Evolutionary conservation across 176 grass and related monocot genomes (phyloP), one percentile per base, ranked within the genome.

Genomic region (Oryza brachyantha): DNA sequence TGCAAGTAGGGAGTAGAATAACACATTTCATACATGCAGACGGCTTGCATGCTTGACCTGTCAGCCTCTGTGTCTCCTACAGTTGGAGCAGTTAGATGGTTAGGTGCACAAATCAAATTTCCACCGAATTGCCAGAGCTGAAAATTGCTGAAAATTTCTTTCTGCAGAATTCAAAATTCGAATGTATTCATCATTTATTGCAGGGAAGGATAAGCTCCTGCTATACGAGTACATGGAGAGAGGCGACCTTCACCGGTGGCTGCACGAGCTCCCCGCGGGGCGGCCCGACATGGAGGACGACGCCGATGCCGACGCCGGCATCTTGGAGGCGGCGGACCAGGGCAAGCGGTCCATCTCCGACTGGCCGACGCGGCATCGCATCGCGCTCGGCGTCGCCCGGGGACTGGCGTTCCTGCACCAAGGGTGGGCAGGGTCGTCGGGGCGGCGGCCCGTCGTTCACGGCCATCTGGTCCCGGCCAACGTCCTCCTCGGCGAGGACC

Each of bases 201-300:
- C 41, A 97, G 95, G 94, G 17, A 88, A 74, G 31, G 87, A 99
- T 71, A 95, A 91, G 86, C 86, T 99, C 42, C 58, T 94, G 1
- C 71, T 99, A 14, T 99, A 95, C 74, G 92, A 99, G 81, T 99
- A 99, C 79, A 93, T 99, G 90, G 90, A 99, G 83, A 95, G 84
- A 37, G 96, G 92, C 52, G 96, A 99, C 38, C 90, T 99, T 12
- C 96, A 99, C 66, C 86, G 86, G 46, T 99, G 96, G 96, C 90
- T 99, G 22, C 96, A 99, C 63, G 96, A 99, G 84, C 86, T 99
- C 29, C 96, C 96, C 0, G 81, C 83, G 0, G 92, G 92, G 17
- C 61, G 39, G 52, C 92, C 96, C 3, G 84, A 91, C 58, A 82
- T 81, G 70, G 96, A 95, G 32, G 90, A 95, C 61, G 24, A 55